These are phyloP conservation scores for Phlegmacium glaucopus DNA, from an alignment of 768 basidiomycete genomes.

Conservation along the genomic window DNA sequence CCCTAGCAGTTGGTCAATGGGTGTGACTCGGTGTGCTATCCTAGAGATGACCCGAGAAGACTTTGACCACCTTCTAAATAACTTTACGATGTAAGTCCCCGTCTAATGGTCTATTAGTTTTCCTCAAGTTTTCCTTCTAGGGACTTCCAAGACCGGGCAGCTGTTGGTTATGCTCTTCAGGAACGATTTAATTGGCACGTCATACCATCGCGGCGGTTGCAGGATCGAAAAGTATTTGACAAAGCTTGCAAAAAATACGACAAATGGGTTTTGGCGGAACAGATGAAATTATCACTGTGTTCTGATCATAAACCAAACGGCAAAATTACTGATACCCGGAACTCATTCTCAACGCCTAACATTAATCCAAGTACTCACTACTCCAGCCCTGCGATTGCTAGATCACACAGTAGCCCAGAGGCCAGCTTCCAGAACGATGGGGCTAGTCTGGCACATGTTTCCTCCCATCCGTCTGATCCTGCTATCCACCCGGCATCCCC, in stretches of 20 bases:
- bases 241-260: constrained; percentile 57
- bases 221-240: constrained; percentile 55
- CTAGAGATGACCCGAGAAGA: constrained; percentile 53
- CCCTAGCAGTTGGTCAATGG: constrained; percentile 13
- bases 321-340: constrained; percentile 3
- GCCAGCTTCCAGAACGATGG: constrained; percentile 6
- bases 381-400: constrained; percentile 4
- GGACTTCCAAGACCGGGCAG: constrained; percentile 64
- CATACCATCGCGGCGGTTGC: constrained; percentile 35
- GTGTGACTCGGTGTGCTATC: constrained; percentile 34
- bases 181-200: constrained; percentile 49
- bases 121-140: constrained; percentile 29
- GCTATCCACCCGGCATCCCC: constrained; percentile 3
- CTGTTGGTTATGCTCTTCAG: constrained; percentile 39
- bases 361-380: constrained; percentile 10
- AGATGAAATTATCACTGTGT: constrained; percentile 2
- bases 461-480: constrained; percentile 6
- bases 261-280: constrained; percentile 38
- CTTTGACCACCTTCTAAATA: constrained; percentile 53
- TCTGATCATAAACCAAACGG: not conserved
- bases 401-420: constrained; percentile 13
- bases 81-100: constrained; percentile 58
- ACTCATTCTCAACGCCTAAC: constrained; percentile 11
- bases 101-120: not conserved
- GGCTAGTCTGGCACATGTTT: not conserved